Evolutionary conservation across 805 yeast genomes (phyloP), one percentile per base, ranked within the genome.

Genomic region (Barnettozyma siamensis): DNA sequence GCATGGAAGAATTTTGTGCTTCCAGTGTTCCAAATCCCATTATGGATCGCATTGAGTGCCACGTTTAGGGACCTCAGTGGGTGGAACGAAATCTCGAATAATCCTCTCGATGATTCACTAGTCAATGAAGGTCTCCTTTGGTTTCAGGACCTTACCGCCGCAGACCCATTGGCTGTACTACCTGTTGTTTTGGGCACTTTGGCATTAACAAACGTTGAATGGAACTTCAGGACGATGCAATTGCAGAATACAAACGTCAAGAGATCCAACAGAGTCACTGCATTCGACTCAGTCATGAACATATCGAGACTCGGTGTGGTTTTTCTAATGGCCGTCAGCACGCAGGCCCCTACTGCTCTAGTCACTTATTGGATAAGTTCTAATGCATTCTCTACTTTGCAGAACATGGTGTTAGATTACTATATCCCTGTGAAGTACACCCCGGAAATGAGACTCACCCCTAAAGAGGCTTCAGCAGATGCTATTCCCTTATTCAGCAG

Each of bases 331-430:
- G 88, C 88, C 5, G 68, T 88, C 16, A 72, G 95, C 0, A 76
- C 88, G 31, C 93, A 88, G 53, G 94, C 95, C 0, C 95, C 98
- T 0, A 67, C 81, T 23, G 87, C 94, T 0, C 64, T 89, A 28
- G 76, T 83, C 0, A 58, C 88, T n/a, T 91, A 89, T 63, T 91
- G 98, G 99, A 72, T 87, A 24, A 78, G 91, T 35, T 88, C 96
- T 0, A 89, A 88, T 57, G 51, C 72, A 4, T 89, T 71, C 57
- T 88, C 97, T 2, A 63, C 86, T 44, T 46, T 75, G 0, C 97
- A 91, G 53, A 91, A 89, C 58, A 59, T 83, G 12, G 45, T 83
- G 15, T 63, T 91, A 54, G 93, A 89, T 38, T 48, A 53, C 10
- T 57, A 50, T 37, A 17, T 57, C n/a, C 61, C 61, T 11, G 41